These are phyloP conservation scores for Stemphylium vesicarium DNA, from an alignment of 2,329 filamentous ascomycete species.

Conservation along the genomic window DNA sequence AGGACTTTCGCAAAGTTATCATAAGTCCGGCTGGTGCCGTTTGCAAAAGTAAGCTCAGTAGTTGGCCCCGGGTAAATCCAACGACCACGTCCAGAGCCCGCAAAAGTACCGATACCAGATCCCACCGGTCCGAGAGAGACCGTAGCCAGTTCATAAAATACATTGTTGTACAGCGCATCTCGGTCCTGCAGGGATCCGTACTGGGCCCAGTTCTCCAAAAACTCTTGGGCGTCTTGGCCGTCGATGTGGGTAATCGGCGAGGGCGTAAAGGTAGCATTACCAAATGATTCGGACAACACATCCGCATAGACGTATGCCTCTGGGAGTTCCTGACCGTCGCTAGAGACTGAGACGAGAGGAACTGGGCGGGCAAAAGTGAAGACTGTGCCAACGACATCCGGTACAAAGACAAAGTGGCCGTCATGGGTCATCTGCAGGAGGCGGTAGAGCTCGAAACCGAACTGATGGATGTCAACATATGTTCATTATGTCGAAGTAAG, in stretches of 20 bases:
- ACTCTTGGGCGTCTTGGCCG: conserved; percentile 32
- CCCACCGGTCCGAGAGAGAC: conserved; percentile 51
- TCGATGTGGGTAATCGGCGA: conserved; percentile 1
- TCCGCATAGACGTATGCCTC: conserved; percentile 63
- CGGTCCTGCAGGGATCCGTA: conserved; percentile 61
- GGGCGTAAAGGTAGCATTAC: not conserved
- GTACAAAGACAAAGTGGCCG: conserved; percentile 66
- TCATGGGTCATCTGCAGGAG: conserved; percentile 65
- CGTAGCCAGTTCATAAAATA: conserved; percentile 56
- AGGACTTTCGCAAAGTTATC: conserved; percentile 54
- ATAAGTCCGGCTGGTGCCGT: conserved; percentile 51
- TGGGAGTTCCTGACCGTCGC: conserved; percentile 59
- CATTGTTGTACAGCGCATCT: conserved; percentile 63
- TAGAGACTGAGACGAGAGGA: conserved; percentile 65
- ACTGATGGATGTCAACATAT: conserved; percentile 27
- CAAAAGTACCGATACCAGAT: conserved; percentile 53
- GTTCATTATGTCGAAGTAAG: not conserved
- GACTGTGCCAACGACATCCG: conserved; percentile 59
- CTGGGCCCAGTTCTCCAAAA: conserved; percentile 56
- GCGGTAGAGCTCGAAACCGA: conserved; percentile 40
- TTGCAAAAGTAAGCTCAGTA: conserved; percentile 55
- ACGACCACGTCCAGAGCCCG: conserved; percentile 52
- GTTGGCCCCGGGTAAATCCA: conserved; percentile 52
- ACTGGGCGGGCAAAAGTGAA: conserved; percentile 59
- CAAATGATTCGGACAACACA: conserved; percentile 44